Conservation (phyloP, 1,284 basidiomycete species). For the Pseudomicrostroma phylloplanum region DNA sequence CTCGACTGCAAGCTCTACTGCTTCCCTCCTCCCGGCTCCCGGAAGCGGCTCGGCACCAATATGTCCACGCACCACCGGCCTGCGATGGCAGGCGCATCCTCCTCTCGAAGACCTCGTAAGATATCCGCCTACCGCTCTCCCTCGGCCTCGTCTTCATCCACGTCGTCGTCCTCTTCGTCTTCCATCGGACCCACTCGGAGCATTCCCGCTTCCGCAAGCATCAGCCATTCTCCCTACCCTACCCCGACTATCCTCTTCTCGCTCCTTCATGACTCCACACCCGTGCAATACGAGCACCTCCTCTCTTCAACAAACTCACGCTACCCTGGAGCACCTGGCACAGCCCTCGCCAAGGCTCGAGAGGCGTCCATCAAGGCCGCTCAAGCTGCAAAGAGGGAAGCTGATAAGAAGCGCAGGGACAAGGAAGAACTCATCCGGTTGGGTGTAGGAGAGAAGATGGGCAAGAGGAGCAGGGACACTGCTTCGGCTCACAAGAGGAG, state of each 20-base stretch:
- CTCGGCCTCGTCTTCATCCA: neutral
- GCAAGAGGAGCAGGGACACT: slow-evolving; percentile 26
- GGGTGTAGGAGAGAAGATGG: slow-evolving; percentile 37
- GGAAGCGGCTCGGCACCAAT: too few relatives aligned
- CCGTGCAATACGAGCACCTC: slow-evolving; percentile 3
- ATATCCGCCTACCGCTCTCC: neutral
- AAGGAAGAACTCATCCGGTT: slow-evolving; percentile 40
- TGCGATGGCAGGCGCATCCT: too few relatives aligned
- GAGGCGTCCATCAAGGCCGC: slow-evolving; percentile 29
- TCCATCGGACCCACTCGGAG: neutral
- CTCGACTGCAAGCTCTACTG: too few relatives aligned
- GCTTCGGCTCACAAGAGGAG: neutral
- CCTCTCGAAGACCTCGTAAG: slow-evolving; percentile 3
- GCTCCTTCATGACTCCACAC: neutral
- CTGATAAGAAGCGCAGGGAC: slow-evolving; percentile 26
- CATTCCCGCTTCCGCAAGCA: neutral
- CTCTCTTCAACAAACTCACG: slow-evolving; percentile 38
- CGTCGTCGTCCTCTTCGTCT: neutral
- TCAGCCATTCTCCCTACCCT: neutral
- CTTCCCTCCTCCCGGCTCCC: too few relatives aligned
- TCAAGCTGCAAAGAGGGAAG: slow-evolving; percentile 27
- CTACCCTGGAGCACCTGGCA: slow-evolving; percentile 40
- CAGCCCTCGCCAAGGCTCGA: slow-evolving; percentile 33
- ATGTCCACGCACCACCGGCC: too few relatives aligned
- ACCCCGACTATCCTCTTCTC: neutral